Percentiles rank a stretch among this genome's conserved stretches.
Evolutionary conservation across 495 filamentous ascomycete species (phyloP).

Genomic region (Talaromyces nanjingensis): DNA sequence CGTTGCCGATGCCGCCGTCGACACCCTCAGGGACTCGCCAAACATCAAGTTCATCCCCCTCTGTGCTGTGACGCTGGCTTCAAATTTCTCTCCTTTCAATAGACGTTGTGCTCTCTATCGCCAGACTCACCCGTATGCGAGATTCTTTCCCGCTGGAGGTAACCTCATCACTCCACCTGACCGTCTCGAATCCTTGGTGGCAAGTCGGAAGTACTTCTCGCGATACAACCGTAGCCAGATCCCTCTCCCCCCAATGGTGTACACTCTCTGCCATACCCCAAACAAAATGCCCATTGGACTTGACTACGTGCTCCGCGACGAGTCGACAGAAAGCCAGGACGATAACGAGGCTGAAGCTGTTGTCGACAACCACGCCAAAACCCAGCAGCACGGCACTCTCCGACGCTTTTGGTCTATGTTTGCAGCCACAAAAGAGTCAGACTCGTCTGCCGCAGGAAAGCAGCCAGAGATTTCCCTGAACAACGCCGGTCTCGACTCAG

Average conservation of each 20-base stretch:
- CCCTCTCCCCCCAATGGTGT: not conserved
- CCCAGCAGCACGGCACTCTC: not conserved
- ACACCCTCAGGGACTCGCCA: not conserved
- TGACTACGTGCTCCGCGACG: not conserved
- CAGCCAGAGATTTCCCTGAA: not conserved
- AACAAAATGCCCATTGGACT: not conserved
- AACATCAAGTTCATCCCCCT: constrained; percentile 24
- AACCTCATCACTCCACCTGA: constrained; percentile 21
- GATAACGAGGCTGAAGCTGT: not conserved
- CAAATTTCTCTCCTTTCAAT: constrained; percentile 22
- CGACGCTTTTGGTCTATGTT: not conserved
- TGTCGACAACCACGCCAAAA: not conserved
- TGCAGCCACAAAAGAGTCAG: not conserved
- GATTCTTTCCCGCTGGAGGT: constrained; percentile 20
- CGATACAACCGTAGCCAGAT: not conserved
- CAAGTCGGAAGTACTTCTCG: constrained; percentile 17
- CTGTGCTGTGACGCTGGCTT: constrained; percentile 25
- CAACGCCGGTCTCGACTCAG: not conserved
- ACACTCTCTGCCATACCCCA: not conserved
- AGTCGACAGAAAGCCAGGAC: not conserved
- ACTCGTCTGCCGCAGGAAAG: not conserved
- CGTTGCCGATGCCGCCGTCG: constrained; percentile 1
- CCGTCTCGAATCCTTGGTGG: constrained; percentile 20
- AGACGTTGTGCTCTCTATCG: constrained; percentile 14
- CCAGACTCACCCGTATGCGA: not conserved